phyloP scores from a whole-genome alignment of 1,284 basidiomycete species.

The Cryptococcus sp. region DNA sequence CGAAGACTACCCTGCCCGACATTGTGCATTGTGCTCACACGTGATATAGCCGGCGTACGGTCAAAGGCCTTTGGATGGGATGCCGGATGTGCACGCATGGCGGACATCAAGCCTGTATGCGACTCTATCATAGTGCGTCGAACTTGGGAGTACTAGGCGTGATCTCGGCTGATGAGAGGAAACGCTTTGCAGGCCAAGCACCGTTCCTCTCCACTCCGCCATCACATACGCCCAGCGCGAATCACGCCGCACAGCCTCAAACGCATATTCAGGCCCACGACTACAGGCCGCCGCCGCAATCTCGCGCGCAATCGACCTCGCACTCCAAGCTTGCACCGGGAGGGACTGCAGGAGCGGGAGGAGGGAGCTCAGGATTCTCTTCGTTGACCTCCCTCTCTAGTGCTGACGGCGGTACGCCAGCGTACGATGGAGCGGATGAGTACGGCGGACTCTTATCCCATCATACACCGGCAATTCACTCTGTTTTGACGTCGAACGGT shows the following conservation, averaged over 20 bases:
- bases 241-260: not conserved
- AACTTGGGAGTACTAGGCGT: not conserved
- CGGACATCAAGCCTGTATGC: constrained; percentile 45
- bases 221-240: not conserved
- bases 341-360: not conserved
- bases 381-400: not conserved
- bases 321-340: not conserved
- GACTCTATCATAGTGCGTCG: constrained; percentile 39
- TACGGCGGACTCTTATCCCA: not conserved
- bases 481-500: not conserved
- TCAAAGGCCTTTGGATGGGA: constrained; percentile 44
- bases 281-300: not conserved
- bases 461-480: not conserved
- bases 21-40: no score
- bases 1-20: no score
- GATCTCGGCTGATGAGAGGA: not conserved
- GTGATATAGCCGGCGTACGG: constrained; percentile 31
- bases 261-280: not conserved
- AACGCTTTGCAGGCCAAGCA: not conserved
- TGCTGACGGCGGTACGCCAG: constrained; percentile 8
- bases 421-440: constrained; percentile 1
- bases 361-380: constrained; percentile 2
- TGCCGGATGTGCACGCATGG: constrained; percentile 46
- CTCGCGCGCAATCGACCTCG: not conserved
- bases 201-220: not conserved